Evolutionary conservation across 345 rosid species (phyloP).

Genomic region (Eucalyptus pauciflora): DNA sequence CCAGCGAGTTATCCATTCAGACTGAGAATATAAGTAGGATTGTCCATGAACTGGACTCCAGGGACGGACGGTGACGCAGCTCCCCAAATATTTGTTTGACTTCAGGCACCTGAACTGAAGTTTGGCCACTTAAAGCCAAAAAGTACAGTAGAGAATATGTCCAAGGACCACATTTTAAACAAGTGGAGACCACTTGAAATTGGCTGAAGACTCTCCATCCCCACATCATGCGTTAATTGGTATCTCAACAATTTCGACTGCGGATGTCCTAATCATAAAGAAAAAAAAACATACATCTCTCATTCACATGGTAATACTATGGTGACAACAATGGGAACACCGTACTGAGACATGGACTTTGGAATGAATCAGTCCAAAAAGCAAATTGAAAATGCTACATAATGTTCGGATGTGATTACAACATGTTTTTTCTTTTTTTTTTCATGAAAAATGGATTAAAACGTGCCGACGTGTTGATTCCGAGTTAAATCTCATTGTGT

Average conservation of each 20-base stretch:
- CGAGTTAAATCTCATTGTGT: slow-evolving; percentile 80
- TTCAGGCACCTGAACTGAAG: background rate
- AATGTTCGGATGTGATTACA: background rate
- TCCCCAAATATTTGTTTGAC: background rate
- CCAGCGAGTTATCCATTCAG: slow-evolving; percentile 16
- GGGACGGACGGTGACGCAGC: slow-evolving; percentile 7
- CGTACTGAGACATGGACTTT: background rate
- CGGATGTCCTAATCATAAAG: background rate
- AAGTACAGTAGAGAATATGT: background rate
- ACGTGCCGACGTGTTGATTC: slow-evolving; percentile 21
- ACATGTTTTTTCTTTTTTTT: slow-evolving; percentile 10
- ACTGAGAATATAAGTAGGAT: slow-evolving; percentile 91
- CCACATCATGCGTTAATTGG: background rate
- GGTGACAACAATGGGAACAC: background rate
- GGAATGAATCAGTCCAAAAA: background rate
- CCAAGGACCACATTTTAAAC: background rate
- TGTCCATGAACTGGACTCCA: slow-evolving; percentile 76
- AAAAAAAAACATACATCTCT: background rate
- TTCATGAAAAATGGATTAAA: slow-evolving; percentile 63
- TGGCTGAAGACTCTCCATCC: background rate
- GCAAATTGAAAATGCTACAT: background rate
- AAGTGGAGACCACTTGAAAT: background rate
- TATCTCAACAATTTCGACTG: background rate
- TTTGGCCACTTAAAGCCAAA: background rate
- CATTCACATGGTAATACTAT: background rate